These are phyloP conservation scores for Lecanicillium sp. DNA, from an alignment of 2,329 filamentous ascomycete genomes.

Conservation along the genomic window DNA sequence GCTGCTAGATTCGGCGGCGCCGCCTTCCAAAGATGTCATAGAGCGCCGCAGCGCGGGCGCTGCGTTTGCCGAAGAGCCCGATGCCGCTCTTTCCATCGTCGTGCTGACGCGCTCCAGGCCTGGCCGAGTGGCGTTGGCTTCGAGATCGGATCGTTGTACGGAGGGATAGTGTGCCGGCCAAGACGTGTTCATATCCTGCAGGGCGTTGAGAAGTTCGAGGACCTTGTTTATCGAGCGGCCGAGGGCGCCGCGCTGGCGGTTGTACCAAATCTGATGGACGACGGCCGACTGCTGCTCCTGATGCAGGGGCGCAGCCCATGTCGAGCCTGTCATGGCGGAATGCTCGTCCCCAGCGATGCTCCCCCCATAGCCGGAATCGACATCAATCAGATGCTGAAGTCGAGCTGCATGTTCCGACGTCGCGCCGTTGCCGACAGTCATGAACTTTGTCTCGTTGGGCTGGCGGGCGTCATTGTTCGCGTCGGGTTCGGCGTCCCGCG, in stretches of 20 bases:
- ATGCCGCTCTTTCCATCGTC: slow-evolving; percentile 42
- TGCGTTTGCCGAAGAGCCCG: slow-evolving; percentile 32
- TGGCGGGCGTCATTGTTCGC: slow-evolving; percentile 22
- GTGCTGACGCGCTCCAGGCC: slow-evolving; percentile 11
- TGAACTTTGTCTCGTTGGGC: slow-evolving; percentile 57
- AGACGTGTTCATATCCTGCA: slow-evolving; percentile 82
- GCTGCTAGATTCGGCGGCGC: slow-evolving; percentile 64
- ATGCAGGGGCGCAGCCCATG: slow-evolving; percentile 41
- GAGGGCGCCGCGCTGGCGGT: slow-evolving; percentile 82
- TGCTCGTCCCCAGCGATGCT: slow-evolving; percentile 63
- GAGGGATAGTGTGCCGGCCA: slow-evolving; percentile 97
- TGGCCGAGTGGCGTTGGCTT: slow-evolving; percentile 56
- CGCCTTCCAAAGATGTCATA: slow-evolving; percentile 58
- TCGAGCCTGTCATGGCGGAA: slow-evolving; percentile 39
- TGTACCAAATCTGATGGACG: slow-evolving; percentile 90
- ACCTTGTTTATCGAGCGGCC: slow-evolving; percentile 81
- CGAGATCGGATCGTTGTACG: slow-evolving; percentile 58
- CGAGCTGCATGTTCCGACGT: slow-evolving; percentile 75
- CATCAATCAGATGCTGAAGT: slow-evolving; percentile 73
- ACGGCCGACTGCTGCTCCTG: slow-evolving; percentile 62
- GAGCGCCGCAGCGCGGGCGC: slow-evolving; percentile 58
- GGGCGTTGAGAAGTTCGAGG: slow-evolving; percentile 72
- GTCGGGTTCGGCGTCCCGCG: slow-evolving; percentile 24
- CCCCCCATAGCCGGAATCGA: slow-evolving; percentile 88
- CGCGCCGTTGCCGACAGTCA: slow-evolving; percentile 81